phyloP scores from a whole-genome alignment of 108 stramenopile species.

The Aurantiochytrium sp. region DNA sequence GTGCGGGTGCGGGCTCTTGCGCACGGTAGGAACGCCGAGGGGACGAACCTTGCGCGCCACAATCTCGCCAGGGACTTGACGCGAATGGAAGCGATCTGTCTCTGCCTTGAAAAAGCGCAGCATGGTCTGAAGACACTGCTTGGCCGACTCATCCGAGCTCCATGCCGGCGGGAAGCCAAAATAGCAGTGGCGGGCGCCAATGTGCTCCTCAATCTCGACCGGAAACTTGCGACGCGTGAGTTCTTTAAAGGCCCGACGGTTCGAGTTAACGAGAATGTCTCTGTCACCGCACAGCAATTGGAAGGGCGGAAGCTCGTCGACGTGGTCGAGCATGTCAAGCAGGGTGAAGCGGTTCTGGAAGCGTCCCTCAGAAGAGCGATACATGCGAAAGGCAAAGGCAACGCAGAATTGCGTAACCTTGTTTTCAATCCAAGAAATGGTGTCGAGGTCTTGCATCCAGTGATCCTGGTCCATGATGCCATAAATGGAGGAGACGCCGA shows the following conservation, averaged over 20 bases:
- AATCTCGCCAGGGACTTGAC: background rate
- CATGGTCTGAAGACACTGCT: background rate
- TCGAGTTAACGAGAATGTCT: background rate
- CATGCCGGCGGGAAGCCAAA: background rate
- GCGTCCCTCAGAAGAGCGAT: background rate
- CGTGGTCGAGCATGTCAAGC: background rate
- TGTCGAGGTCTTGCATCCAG: constrained; percentile 9
- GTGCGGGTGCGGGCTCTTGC: background rate
- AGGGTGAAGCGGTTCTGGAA: background rate
- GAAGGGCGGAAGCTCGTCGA: background rate
- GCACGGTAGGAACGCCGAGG: background rate
- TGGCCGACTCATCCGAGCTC: background rate
- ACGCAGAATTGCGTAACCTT: background rate
- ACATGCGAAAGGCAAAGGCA: background rate
- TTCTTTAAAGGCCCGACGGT: background rate
- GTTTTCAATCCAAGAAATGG: background rate
- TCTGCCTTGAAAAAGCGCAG: background rate
- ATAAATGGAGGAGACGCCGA: background rate
- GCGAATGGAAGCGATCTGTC: background rate
- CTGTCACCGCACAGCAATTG: background rate
- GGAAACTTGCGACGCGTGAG: background rate
- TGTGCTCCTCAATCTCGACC: background rate
- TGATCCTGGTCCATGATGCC: constrained; percentile 4
- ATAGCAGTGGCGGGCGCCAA: background rate
- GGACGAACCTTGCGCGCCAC: background rate